Base-by-base conservation (phyloP, 2,329 filamentous ascomycete genomes). In the Nothophoma quercina region DNA sequence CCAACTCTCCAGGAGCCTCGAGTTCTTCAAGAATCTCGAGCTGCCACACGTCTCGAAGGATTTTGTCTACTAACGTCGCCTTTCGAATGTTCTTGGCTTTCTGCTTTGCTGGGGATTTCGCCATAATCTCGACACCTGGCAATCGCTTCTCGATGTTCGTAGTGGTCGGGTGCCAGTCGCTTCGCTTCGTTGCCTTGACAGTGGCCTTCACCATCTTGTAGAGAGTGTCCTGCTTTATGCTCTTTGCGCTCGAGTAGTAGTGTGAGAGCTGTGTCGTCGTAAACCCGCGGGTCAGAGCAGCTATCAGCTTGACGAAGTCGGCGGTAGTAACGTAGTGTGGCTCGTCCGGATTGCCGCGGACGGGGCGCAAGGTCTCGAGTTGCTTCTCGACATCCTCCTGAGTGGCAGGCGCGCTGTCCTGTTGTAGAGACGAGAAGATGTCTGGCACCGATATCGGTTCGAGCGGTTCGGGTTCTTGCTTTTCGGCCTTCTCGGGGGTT, bases 21-120 rank as follows among this genome's bases (percentile, higher is more conserved):
- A 71, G 64, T 52, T 75, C 72, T 41, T 75, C 72, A 13, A 74
- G 54, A 18, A 71, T 46, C 7, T 65, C 56, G 6, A 73, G 50
- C 13, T 69, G 60, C 72, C 72, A 75, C 3, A 65, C 51, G 28
- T 63, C 60, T 23, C 68, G 58, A n/a, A 75, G 55, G 22, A 75
- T 73, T 32, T 66, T 65, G 39, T 74, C 71, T 7, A 70, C 62
- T 5, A 75, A 39, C 7, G 69, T 42, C 35, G 55, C 55, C 61
- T 75, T 75, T 46, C 59, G 63, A 23, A 66, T 53, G 7, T 51
- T 29, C 30, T 22, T 46, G 21, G 43, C 7, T 33, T 48, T 53
- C 16, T 43, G 38, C 32, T 51, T 57, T 8, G 49, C 43, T 44
- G 21, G 29, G 19, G 8, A 36, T n/a, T n/a, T n/a, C n/a, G n/a